Conservation (phyloP, 345 rosid species). For the Populus euphratica region DNA sequence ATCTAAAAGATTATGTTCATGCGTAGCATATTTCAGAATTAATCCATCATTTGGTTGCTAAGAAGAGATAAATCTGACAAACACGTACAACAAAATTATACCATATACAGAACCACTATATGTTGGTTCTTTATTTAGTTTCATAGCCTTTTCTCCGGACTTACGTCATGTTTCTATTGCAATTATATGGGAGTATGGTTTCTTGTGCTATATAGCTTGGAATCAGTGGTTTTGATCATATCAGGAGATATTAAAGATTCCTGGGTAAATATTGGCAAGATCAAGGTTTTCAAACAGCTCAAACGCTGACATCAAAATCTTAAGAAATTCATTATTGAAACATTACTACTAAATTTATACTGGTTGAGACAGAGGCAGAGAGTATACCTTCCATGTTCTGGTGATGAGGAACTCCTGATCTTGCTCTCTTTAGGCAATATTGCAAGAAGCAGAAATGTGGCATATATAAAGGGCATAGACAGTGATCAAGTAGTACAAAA, state of each 20-base stretch:
- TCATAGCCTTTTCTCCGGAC: background rate
- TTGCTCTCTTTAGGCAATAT: background rate
- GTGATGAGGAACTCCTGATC: background rate
- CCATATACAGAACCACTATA: background rate
- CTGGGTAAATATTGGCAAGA: background rate
- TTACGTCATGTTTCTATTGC: background rate
- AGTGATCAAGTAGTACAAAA: background rate
- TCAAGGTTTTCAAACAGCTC: background rate
- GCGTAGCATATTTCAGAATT: background rate
- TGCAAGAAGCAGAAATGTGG: background rate
- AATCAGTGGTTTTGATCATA: background rate
- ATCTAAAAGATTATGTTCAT: background rate
- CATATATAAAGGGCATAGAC: background rate
- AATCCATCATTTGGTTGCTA: background rate
- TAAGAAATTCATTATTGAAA: background rate
- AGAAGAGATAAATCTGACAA: background rate
- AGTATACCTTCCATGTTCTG: slow-evolving; percentile 17
- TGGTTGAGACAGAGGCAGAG: background rate
- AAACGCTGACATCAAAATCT: background rate
- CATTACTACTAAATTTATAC: background rate
- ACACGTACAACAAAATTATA: background rate
- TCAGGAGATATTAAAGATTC: background rate
- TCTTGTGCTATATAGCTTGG: background rate
- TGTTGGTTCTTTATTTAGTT: background rate
- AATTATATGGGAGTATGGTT: no score